Evolutionary conservation across 2,329 filamentous ascomycete genomes (phyloP).

Genomic region (Sordariomycetes sp.): DNA sequence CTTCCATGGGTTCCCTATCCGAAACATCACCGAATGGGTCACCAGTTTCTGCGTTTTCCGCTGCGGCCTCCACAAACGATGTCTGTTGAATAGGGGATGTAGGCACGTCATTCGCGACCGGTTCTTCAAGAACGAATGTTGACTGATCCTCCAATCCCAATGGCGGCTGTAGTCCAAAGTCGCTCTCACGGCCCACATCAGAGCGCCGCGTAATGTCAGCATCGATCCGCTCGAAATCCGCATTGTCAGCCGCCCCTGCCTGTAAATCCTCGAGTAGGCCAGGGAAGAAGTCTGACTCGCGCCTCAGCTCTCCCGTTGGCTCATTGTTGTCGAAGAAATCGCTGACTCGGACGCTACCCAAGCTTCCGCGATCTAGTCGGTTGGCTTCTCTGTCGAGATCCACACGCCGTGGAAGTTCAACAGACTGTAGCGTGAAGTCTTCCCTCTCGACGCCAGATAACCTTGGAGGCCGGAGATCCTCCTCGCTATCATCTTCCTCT

Average conservation of each 20-base stretch:
- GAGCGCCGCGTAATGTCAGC: constrained; percentile 29
- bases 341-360: constrained; percentile 44
- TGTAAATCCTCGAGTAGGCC: too few species aligned
- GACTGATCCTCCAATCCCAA: constrained; percentile 37
- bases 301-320: constrained; percentile 29
- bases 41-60: constrained; percentile 3
- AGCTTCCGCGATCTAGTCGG: constrained; percentile 41
- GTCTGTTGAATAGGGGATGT: constrained; percentile 17
- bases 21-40: too few species aligned
- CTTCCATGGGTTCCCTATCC: not conserved
- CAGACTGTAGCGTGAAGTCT: constrained; percentile 46
- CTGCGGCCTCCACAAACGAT: constrained; percentile 10
- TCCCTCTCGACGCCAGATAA: constrained; percentile 48
- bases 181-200: constrained; percentile 35
- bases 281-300: constrained; percentile 46
- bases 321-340: constrained; percentile 34
- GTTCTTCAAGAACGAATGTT: constrained; percentile 37
- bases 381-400: constrained; percentile 26
- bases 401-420: constrained; percentile 49
- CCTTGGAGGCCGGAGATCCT: constrained; percentile 42
- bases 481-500: constrained; percentile 38
- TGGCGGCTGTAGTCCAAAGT: constrained; percentile 41
- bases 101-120: constrained; percentile 14
- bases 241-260: too few species aligned
- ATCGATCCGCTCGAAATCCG: too few species aligned